These are phyloP conservation scores for Ceratocystis colombiana DNA, from an alignment of 2,329 filamentous ascomycete species.

Conservation along the genomic window DNA sequence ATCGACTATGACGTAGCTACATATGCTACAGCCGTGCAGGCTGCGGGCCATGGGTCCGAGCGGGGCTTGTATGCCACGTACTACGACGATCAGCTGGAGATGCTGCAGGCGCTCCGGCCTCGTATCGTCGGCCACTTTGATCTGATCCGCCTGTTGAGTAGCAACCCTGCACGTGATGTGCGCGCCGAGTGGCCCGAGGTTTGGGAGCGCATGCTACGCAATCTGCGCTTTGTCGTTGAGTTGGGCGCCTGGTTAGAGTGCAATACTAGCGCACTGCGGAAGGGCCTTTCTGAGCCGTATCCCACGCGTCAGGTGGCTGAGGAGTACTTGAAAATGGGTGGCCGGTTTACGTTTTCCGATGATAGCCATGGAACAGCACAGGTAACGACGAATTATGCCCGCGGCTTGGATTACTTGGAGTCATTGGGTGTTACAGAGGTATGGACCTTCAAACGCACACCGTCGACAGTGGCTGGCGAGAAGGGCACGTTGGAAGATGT, in stretches of 20 bases:
- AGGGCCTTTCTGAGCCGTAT: constrained; percentile 86
- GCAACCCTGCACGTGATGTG: constrained; percentile 54
- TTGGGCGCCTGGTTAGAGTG: constrained; percentile 82
- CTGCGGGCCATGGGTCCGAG: constrained; percentile 44
- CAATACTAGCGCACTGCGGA: constrained; percentile 77
- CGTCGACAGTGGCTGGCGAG: constrained; percentile 28
- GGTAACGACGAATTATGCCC: constrained; percentile 72
- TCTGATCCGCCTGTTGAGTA: constrained; percentile 70
- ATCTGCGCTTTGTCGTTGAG: constrained; percentile 57
- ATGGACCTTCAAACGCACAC: constrained; percentile 43
- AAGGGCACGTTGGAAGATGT: constrained; percentile 37
- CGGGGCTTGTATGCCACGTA: constrained; percentile 70
- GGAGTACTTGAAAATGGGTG: constrained; percentile 60
- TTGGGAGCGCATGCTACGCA: constrained; percentile 65
- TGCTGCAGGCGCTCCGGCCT: constrained; percentile 63
- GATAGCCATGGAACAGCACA: constrained; percentile 87
- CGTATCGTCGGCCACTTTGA: constrained; percentile 89
- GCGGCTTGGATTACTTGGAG: constrained; percentile 60
- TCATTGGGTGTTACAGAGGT: constrained; percentile 54
- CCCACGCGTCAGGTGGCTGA: constrained; percentile 68
- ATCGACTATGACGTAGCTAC: constrained; percentile 71
- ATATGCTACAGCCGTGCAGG: constrained; percentile 54
- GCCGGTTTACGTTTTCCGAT: constrained; percentile 82
- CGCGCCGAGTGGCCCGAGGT: constrained; percentile 47
- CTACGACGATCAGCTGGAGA: constrained; percentile 76